Evolutionary conservation across 495 filamentous ascomycete species (phyloP).

Genomic region (Pseudoneurospora amorphoporcata): DNA sequence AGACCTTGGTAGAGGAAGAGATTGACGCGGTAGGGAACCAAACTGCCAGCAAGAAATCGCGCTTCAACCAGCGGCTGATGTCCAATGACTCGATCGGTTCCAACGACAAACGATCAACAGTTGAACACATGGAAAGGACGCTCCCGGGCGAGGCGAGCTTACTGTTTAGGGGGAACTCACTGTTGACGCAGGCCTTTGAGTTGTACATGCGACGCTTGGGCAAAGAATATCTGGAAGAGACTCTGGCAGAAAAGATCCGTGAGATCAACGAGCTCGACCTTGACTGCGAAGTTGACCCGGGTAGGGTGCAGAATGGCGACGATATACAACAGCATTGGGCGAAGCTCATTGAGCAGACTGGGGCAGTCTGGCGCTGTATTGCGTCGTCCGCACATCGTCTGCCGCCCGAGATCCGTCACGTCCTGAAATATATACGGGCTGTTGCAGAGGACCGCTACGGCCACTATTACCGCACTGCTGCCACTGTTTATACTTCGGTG

Average conservation of each 20-base stretch:
- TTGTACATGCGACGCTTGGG: constrained; percentile 91
- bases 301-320: constrained; percentile 56
- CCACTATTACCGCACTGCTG: constrained; percentile 85
- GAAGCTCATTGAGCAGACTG: constrained; percentile 63
- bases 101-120: constrained; percentile 38
- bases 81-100: constrained; percentile 69
- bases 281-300: constrained; percentile 92
- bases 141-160: constrained; percentile 77
- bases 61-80: constrained; percentile 67
- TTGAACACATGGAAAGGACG: constrained; percentile 54
- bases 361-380: constrained; percentile 77
- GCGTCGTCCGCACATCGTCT: constrained; percentile 58
- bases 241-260: constrained; percentile 69
- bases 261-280: constrained; percentile 83
- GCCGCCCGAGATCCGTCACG: constrained; percentile 73
- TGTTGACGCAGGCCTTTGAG: constrained; percentile 89
- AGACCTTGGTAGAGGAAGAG: constrained; percentile 87
- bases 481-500: constrained; percentile 70
- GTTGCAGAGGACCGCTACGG: constrained; percentile 96
- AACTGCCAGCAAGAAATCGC: constrained; percentile 51
- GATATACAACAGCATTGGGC: constrained; percentile 80
- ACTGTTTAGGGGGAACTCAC: constrained; percentile 88
- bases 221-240: constrained; percentile 86
- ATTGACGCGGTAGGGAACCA: constrained; percentile 89
- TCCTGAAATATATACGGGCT: constrained; percentile 85